Evolutionary conservation across 2,329 filamentous ascomycete species (phyloP).

Genomic region (Botryosphaeria dothidea): DNA sequence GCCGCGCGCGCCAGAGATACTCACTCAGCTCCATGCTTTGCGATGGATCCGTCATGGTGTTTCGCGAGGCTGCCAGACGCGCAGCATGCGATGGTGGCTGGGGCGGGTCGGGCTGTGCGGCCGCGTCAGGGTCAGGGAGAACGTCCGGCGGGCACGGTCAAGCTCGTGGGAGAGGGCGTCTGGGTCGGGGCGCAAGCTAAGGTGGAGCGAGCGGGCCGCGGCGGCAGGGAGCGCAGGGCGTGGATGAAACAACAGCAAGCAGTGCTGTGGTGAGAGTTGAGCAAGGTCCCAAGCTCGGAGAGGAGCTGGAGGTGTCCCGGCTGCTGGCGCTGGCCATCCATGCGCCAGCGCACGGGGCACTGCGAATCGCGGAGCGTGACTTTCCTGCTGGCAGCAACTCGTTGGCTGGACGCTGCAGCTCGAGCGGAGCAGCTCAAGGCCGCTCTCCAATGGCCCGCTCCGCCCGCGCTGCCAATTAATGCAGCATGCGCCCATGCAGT

Average conservation of each 20-base stretch:
- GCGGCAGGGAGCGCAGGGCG: not conserved
- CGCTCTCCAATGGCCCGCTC: slow-evolving; percentile 6
- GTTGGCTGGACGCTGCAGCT: slow-evolving; percentile 16
- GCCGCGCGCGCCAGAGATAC: slow-evolving; percentile 19
- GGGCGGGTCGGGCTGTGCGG: slow-evolving; percentile 16
- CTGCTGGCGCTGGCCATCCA: slow-evolving; percentile 5
- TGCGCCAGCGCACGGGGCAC: slow-evolving; percentile 8
- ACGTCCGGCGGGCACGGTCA: not conserved
- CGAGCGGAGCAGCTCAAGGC: not conserved
- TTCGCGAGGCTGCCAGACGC: slow-evolving; percentile 18
- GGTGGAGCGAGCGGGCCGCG: slow-evolving; percentile 3
- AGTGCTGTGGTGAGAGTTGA: slow-evolving; percentile 13
- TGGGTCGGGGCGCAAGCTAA: not conserved
- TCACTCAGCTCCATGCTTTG: slow-evolving; percentile 37
- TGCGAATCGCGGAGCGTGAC: slow-evolving; percentile 18
- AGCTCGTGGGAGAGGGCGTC: not conserved
- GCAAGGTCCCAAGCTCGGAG: slow-evolving; percentile 16
- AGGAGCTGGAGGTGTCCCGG: slow-evolving; percentile 15
- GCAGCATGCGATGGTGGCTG: slow-evolving; percentile 19
- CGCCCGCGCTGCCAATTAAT: not conserved
- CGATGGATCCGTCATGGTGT: slow-evolving; percentile 40
- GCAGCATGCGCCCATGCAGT: not conserved
- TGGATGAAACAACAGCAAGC: slow-evolving; percentile 5
- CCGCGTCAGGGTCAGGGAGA: slow-evolving; percentile 18
- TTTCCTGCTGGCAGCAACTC: slow-evolving; percentile 7